Evolutionary conservation across 495 filamentous ascomycete genomes (phyloP), one percentile per base, ranked within the genome.

Genomic region (Aspergillus sclerotioniger): DNA sequence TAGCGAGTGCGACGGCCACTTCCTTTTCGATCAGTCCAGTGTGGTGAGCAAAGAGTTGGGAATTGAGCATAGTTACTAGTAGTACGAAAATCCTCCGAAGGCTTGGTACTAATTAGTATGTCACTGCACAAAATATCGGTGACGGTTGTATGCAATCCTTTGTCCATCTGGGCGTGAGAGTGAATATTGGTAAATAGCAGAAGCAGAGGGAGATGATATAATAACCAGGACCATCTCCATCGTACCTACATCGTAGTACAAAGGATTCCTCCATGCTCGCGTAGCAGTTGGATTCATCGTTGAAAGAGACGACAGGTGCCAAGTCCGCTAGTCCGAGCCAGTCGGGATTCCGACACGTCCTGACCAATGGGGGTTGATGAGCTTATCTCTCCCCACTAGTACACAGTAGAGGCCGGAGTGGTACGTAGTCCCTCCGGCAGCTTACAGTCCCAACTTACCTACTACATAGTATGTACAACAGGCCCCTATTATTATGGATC

Each of bases 311-410:
- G 15, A 51, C 33, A 50, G 51, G 32, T 51, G 54, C 63, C 54
- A 64, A 62, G 57, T n/a, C 39, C 31, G 37, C 44, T 57, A 52
- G 32, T 47, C 32, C 29, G 9, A 3, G 9, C 41, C 33, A 33
- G 35, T 60, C 62, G 66, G 64, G 59, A 67, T 66, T 61, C 65
- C 62, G 63, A 53, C 2, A 21, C 0, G 16, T 56, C 57, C 46
- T 57, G 53, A 52, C 67, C 67, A 70, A 72, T 72, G 56, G 59
- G 53, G 45, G 53, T n/a, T 8, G 8, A 3, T 47, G 55, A 56
- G 62, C 66, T 70, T 72, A 72, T 72, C 70, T 70, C 57, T 58
- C 37, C 63, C 58, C 61, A 54, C 54, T 53, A n/a, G n/a, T n/a
- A n/a, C n/a, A n/a, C n/a, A n/a, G n/a, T n/a, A 32, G 16, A 37